Percentiles rank a stretch among this genome's conserved stretches.
Conservation (phyloP, 2,329 filamentous ascomycete genomes). For the Trichoderma sp. region DNA sequence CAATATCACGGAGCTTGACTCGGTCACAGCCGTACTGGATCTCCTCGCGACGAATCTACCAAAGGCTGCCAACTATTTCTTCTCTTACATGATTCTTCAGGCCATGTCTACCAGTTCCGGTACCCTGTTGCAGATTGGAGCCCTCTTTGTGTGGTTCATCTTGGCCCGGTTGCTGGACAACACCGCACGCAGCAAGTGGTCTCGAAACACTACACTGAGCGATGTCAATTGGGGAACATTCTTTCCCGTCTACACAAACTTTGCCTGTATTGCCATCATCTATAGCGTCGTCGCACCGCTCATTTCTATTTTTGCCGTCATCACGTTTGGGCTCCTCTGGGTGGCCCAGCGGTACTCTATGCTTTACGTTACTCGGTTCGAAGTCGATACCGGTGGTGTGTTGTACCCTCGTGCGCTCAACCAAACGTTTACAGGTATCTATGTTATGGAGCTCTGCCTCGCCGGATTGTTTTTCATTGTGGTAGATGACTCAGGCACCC, state of each 20-base stretch:
- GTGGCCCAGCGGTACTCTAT: slow-evolving; percentile 96
- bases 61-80: slow-evolving; percentile 92
- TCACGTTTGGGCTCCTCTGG: slow-evolving; percentile 92
- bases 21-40: slow-evolving; percentile 67
- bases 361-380: slow-evolving; percentile 89
- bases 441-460: slow-evolving; percentile 89
- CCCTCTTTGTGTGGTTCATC: slow-evolving; percentile 78
- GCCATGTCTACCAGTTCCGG: slow-evolving; percentile 88
- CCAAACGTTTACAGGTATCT: slow-evolving; percentile 91
- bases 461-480: slow-evolving; percentile 88
- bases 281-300: slow-evolving; percentile 88
- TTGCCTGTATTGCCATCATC: slow-evolving; percentile 87
- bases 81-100: slow-evolving; percentile 97
- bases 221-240: slow-evolving; percentile 87
- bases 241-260: slow-evolving; percentile 95
- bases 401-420: slow-evolving; percentile 92
- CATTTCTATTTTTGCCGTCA: slow-evolving; percentile 88
- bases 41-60: slow-evolving; percentile 79
- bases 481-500: slow-evolving; percentile 52
- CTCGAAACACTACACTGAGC: slow-evolving; percentile 74
- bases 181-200: slow-evolving; percentile 81
- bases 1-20: slow-evolving; percentile 44
- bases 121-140: slow-evolving; percentile 80
- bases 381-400: slow-evolving; percentile 87
- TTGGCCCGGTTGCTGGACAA: slow-evolving; percentile 79